Base-by-base conservation (phyloP, 1,139 yeast species). In the Saccharomyces hybrid region DNA sequence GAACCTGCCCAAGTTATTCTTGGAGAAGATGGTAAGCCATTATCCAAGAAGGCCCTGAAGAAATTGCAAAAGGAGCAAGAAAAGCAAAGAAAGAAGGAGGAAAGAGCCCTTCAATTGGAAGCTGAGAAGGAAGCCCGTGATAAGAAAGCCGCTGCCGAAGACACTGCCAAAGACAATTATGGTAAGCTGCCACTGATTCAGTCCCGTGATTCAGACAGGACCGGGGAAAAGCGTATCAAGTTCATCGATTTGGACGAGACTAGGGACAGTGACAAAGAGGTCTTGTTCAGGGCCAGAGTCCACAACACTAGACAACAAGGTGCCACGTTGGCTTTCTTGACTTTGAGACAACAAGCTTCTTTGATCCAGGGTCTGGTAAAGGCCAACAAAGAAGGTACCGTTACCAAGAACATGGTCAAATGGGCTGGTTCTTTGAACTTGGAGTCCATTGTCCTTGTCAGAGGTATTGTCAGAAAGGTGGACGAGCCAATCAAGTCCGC, bases 231-330 rank as follows among this genome's bases (percentile, higher is more conserved):
- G 63, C 83, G 97, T 73, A 72, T 78, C 59, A 71, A 80, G 63
- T 76, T 93, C 66, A 69, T 71, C 54, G 75, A 77, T 51, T 76
- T 93, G 65, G 65, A 69, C 57, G 76, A 73, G 56, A 77, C 80
- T 44, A 80, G 79, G 32, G 81, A 86, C 70, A 96, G 86, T 61
- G 96, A 95, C 55, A 80, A 84, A 67, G 82, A 82, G 61, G 88
- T 93, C 57, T 78, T 86, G 31, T 83, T 95, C 76, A 84, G 99
- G 75, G 98, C 99, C 51, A 83, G 99, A 75, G 81, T 90, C 48
- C 98, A 93, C 74, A 89, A 83, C 62, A 81, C 95, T 16, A 88
- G 99, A 77, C 88, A 89, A 69, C 97, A 93, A 73, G 96, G 97
- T 73, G 96, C 96, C 66, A 90, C 95, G 63, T 84, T 93, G 87